Evolutionary conservation across 2,329 filamentous ascomycete genomes (phyloP), one percentile per base, ranked within the genome.

Genomic region (Colletotrichum horii): DNA sequence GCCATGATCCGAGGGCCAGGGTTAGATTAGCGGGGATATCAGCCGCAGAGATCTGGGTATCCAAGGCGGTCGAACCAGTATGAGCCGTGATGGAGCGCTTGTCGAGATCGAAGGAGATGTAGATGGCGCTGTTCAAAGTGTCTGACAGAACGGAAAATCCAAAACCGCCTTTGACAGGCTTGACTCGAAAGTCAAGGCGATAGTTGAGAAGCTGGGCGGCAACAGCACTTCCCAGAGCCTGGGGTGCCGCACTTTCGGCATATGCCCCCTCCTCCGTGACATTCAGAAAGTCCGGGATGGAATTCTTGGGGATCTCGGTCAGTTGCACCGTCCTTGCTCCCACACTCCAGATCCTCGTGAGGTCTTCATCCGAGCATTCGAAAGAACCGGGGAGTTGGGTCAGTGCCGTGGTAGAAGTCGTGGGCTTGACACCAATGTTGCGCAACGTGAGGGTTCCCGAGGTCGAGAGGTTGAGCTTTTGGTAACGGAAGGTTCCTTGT

Each of bases 401-500:
- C 11, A 83, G 61, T 11, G 80, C 75, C 4, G 78, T 81, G 9
- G 68, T 79, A n/a, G 79, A 74, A 12, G 75, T 69, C 5, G 78
- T 80, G 2, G 79, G 77, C 9, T 75, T 77, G 38, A 83, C 79
- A 15, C 83, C 82, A 8, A 84, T 75, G 26, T 78, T 79, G 0
- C 75, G 76, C 1, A 85, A 72, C 2, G 77, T 70, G 1, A 85
- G 69, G 8, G 78, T 75, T 2, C 82, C 83, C 2, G 80, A 69
- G 3, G 80, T 81, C 1, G 81, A 83, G 1, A 85, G 77, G 38
- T 82, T 84, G 15, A 85, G 77, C 75, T 84, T 84, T 76, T 85
- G 83, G 74, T 84, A 85, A 8, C 83, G 78, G 43, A 84, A 81
- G 12, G 79, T 82, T 7, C 83, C 83, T 75, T 84, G 83, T n/a